These are phyloP conservation scores for Diplodia corticola DNA, from an alignment of 2,329 filamentous ascomycete species.

Conservation along the genomic window DNA sequence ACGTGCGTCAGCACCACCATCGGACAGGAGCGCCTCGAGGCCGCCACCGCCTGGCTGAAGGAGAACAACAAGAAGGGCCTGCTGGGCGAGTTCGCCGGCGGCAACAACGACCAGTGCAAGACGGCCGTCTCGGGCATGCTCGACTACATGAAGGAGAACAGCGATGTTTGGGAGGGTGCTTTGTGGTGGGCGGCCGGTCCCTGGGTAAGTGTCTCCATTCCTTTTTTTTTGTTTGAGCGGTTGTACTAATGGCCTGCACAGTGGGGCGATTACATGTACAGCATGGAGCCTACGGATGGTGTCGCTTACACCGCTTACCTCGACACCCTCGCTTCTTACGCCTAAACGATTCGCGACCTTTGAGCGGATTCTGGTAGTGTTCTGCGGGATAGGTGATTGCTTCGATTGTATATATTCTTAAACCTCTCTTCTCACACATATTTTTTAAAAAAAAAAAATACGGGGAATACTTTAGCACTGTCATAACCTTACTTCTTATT, in stretches of 20 bases:
- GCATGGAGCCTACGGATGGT: conserved; percentile 48
- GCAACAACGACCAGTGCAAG: conserved; percentile 49
- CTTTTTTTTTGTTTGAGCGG: not conserved
- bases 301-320: conserved; percentile 34
- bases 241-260: not conserved
- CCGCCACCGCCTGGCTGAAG: conserved; percentile 52
- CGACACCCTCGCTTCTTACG: not conserved
- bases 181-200: conserved; percentile 55
- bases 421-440: not conserved
- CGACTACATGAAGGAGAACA: conserved; percentile 46
- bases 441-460: not conserved
- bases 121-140: conserved; percentile 50
- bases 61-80: conserved; percentile 50
- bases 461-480: not conserved
- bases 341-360: not conserved
- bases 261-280: conserved; percentile 43
- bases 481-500: not conserved
- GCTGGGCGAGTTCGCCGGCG: conserved; percentile 55
- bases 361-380: not conserved
- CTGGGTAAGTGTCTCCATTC: conserved; percentile 37
- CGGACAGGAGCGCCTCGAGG: conserved; percentile 48
- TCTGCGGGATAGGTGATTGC: not conserved
- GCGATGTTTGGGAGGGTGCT: conserved; percentile 52
- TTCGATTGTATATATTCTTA: conserved; percentile 8
- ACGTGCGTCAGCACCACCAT: conserved; percentile 52